Conservation (phyloP, 2,329 filamentous ascomycete species). For the Hypoxylon sp. region DNA sequence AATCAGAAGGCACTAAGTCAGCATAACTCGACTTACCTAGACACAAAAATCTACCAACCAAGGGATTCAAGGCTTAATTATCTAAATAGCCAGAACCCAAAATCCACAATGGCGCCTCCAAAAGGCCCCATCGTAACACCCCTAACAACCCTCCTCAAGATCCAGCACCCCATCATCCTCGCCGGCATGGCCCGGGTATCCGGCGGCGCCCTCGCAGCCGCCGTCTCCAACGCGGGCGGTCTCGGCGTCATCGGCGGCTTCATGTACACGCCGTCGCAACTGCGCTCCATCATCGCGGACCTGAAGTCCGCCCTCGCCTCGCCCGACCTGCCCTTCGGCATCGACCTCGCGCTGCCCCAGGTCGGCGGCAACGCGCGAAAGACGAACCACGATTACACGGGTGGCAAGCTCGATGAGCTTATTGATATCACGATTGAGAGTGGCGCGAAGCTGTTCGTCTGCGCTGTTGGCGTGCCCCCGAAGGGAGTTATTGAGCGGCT, state of each 20-base stretch:
- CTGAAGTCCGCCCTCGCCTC: conserved; percentile 80
- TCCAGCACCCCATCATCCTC: conserved; percentile 90
- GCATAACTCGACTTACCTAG: background rate
- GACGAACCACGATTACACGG: conserved; percentile 97
- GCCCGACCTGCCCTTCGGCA: conserved; percentile 84
- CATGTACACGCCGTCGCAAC: conserved; percentile 80
- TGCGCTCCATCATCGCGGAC: conserved; percentile 85
- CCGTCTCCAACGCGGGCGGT: conserved; percentile 90
- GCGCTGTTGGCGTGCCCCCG: conserved; percentile 89
- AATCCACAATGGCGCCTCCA: conserved; percentile 57
- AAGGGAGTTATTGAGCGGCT: conserved; percentile 79
- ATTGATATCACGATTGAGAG: conserved; percentile 88
- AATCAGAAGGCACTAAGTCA: background rate
- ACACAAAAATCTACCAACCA: conserved; percentile 1
- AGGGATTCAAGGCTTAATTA: background rate
- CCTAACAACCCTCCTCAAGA: conserved; percentile 82
- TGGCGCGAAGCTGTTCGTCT: conserved; percentile 88
- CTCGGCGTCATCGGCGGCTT: conserved; percentile 81
- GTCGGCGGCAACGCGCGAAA: conserved; percentile 85
- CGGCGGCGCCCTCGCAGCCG: conserved; percentile 82
- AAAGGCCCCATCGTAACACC: conserved; percentile 78
- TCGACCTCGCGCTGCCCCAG: conserved; percentile 93
- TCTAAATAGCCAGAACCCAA: background rate
- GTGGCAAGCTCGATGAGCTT: conserved; percentile 87
- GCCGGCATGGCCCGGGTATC: conserved; percentile 94